Percentiles rank a stretch among this genome's conserved stretches.
Evolutionary conservation across 768 basidiomycete species (phyloP).

Genomic region (Mycena capillaripes): DNA sequence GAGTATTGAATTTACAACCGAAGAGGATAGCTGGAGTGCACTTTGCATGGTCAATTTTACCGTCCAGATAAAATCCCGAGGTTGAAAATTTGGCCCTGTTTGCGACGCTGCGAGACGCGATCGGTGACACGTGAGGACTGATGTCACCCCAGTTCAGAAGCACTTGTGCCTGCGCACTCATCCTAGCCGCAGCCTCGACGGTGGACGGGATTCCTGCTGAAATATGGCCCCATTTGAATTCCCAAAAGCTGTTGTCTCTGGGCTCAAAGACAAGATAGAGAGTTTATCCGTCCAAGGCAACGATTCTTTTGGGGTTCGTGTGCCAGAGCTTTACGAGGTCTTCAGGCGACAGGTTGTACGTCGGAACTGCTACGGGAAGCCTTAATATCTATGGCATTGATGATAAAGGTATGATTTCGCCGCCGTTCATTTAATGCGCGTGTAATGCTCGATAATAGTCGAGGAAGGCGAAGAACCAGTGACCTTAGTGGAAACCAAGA

Average conservation of each 20-base stretch:
- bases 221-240: constrained; percentile 51
- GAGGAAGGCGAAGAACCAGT: constrained; percentile 50
- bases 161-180: not conserved
- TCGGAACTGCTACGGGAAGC: constrained; percentile 72
- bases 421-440: not conserved
- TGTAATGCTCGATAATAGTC: constrained; percentile 28
- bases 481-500: constrained; percentile 75
- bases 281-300: constrained; percentile 59
- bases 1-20: no score
- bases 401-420: constrained; percentile 34
- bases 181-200: not conserved
- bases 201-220: not conserved
- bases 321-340: not conserved
- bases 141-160: not conserved
- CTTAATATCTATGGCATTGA: constrained; percentile 66
- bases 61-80: not conserved
- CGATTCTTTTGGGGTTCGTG: not conserved
- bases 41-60: not conserved
- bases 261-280: constrained; percentile 63
- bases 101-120: no score
- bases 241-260: constrained; percentile 48
- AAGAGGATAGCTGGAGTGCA: not conserved
- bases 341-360: constrained; percentile 70
- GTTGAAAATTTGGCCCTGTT: not conserved
- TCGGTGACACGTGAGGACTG: no score